Evolutionary conservation across 345 rosid genomes (phyloP).

Genomic region (Acer negundo): DNA sequence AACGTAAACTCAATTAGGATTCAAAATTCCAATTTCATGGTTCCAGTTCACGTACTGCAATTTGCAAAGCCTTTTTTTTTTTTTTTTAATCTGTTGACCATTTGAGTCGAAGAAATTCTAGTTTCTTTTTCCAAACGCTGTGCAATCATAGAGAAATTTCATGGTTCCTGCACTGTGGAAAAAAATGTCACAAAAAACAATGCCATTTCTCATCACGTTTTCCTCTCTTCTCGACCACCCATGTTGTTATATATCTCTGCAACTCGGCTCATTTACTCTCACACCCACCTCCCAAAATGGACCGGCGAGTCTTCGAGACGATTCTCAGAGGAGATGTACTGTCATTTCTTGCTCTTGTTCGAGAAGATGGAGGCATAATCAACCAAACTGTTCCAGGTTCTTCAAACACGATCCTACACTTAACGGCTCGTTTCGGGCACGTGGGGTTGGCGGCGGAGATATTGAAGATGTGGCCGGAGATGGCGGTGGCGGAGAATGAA

Average conservation of each 20-base stretch:
- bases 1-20: no score
- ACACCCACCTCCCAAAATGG: constrained; percentile 16
- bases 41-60: no score
- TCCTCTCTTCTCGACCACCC: not conserved
- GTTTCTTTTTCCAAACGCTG: not conserved
- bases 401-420: constrained; percentile 42
- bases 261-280: not conserved
- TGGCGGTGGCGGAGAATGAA: constrained; percentile 33
- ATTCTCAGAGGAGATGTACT: constrained; percentile 28
- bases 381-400: constrained; percentile 21
- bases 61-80: no score
- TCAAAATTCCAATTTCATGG: no score
- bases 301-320: constrained; percentile 27
- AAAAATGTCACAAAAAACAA: not conserved
- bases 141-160: constrained; percentile 21
- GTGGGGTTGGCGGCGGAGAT: constrained; percentile 41
- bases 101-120: not conserved
- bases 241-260: not conserved
- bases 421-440: constrained; percentile 45
- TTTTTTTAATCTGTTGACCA: not conserved
- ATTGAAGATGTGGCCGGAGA: constrained; percentile 43
- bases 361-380: constrained; percentile 17
- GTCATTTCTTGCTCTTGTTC: constrained; percentile 20
- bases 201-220: not conserved
- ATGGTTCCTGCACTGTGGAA: constrained; percentile 27